Evolutionary conservation across 129 eudicot species (phyloP).

Genomic region (Flaveria bidentis): DNA sequence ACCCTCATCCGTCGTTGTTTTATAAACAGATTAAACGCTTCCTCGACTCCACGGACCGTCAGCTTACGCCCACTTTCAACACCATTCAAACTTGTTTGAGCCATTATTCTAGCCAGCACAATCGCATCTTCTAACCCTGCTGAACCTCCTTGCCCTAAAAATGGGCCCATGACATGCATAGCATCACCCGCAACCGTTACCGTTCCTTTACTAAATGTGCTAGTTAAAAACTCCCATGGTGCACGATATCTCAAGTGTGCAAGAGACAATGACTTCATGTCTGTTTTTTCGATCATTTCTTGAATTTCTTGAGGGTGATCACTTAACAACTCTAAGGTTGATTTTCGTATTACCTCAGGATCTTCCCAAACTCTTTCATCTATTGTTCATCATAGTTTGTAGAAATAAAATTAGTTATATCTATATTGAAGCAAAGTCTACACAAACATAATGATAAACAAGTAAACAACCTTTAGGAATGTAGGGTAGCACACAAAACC

Average conservation of each 20-base stretch:
- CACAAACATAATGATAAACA: no score
- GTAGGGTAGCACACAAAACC: no score
- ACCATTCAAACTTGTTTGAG: slow-evolving; percentile 21
- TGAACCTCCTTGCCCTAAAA: slow-evolving; percentile 73
- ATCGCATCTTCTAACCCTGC: slow-evolving; percentile 65
- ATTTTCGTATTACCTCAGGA: slow-evolving; percentile 35
- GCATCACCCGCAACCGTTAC: slow-evolving; percentile 70
- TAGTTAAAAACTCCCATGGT: slow-evolving; percentile 60
- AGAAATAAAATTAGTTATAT: no score
- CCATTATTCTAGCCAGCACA: slow-evolving; percentile 52
- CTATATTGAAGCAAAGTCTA: no score
- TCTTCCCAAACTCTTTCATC: slow-evolving; percentile 37
- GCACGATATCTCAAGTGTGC: slow-evolving; percentile 51
- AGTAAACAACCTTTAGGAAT: no score
- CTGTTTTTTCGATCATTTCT: slow-evolving; percentile 42
- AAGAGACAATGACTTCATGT: slow-evolving; percentile 34
- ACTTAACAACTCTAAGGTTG: slow-evolving; percentile 20
- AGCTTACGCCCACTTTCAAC: neutral
- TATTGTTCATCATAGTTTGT: neutral
- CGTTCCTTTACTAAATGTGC: slow-evolving; percentile 44
- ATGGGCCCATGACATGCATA: slow-evolving; percentile 70
- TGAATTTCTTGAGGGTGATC: slow-evolving; percentile 40
- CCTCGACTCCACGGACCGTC: slow-evolving; percentile 9
- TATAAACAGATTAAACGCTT: slow-evolving; percentile 42
- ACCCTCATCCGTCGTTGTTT: slow-evolving; percentile 48